Percentiles rank a stretch among this genome's conserved stretches.
Conservation (phyloP, 2,329 filamentous ascomycete genomes). For the Diaporthe vexans region DNA sequence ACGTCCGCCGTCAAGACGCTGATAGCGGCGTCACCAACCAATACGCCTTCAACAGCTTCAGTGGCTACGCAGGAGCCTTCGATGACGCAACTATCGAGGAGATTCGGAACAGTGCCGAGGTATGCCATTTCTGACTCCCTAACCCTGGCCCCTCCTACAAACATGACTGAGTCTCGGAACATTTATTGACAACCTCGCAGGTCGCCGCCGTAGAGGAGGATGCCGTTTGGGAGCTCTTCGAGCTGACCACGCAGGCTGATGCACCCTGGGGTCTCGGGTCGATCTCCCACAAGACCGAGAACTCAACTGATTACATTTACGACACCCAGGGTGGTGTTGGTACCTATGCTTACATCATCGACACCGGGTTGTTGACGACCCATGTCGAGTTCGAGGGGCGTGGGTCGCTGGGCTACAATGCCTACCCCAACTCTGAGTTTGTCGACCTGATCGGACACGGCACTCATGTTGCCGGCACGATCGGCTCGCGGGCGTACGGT, state of each 20-base stretch:
- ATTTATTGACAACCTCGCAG: not conserved
- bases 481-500: slow-evolving; percentile 49
- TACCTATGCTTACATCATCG: slow-evolving; percentile 59
- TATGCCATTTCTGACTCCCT: not conserved
- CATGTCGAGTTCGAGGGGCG: slow-evolving; percentile 53
- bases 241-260: slow-evolving; percentile 34
- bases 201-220: slow-evolving; percentile 38
- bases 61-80: slow-evolving; percentile 35
- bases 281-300: slow-evolving; percentile 46
- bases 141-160: not conserved
- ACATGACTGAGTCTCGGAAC: too few species aligned
- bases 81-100: slow-evolving; percentile 92
- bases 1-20: slow-evolving; percentile 8
- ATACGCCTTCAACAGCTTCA: slow-evolving; percentile 35
- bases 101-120: slow-evolving; percentile 68
- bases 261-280: slow-evolving; percentile 48
- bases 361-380: slow-evolving; percentile 58
- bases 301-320: slow-evolving; percentile 45
- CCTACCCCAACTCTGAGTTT: slow-evolving; percentile 44
- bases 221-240: slow-evolving; percentile 31
- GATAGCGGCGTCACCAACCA: slow-evolving; percentile 26
- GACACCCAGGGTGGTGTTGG: slow-evolving; percentile 45
- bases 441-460: slow-evolving; percentile 47
- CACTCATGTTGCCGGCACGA: slow-evolving; percentile 52
- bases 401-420: slow-evolving; percentile 49